phyloP scores from a whole-genome alignment of 2,329 filamentous ascomycete species.

The Plenodomus lindquistii region DNA sequence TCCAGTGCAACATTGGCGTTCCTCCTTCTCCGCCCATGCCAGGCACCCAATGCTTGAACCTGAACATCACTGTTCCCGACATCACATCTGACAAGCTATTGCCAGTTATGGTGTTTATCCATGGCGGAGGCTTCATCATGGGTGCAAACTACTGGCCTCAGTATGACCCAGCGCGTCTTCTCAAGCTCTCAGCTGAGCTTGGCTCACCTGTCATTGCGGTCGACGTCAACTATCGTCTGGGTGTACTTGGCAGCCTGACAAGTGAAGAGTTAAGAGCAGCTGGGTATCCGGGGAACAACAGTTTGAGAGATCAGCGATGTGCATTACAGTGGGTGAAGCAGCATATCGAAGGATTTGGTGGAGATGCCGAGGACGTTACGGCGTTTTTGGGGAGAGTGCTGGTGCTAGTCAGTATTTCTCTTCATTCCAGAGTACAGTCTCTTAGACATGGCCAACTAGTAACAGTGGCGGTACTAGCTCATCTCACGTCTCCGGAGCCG shows the following conservation, averaged over 20 bases:
- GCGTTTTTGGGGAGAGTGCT: conserved; percentile 51
- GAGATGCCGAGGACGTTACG: conserved; percentile 38
- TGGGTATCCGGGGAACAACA: conserved; percentile 37
- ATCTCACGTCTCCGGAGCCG: conserved; percentile 21
- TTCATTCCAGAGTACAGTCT: neutral
- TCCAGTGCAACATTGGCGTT: conserved; percentile 21
- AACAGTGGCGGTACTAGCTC: conserved; percentile 19
- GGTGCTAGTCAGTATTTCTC: conserved; percentile 45
- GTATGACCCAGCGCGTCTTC: conserved; percentile 51
- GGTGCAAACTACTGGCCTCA: conserved; percentile 57
- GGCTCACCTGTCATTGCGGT: conserved; percentile 49
- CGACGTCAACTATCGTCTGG: conserved; percentile 37
- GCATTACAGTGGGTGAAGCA: conserved; percentile 41
- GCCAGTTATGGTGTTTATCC: conserved; percentile 57
- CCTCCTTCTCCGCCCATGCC: conserved; percentile 40
- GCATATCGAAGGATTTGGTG: conserved; percentile 41
- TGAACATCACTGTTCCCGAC: conserved; percentile 54
- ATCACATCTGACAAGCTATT: conserved; percentile 29
- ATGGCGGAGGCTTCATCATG: conserved; percentile 55
- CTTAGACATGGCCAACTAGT: conserved; percentile 2
- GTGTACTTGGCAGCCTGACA: conserved; percentile 40
- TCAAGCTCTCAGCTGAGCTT: conserved; percentile 47
- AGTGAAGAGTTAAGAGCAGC: conserved; percentile 51
- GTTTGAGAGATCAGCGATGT: conserved; percentile 34
- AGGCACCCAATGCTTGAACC: conserved; percentile 54